A percentile compares a stretch with the other conserved stretches of the same genome.
Conservation (phyloP, 2,329 filamentous ascomycete genomes). For the Pseudogymnoascus sp. region DNA sequence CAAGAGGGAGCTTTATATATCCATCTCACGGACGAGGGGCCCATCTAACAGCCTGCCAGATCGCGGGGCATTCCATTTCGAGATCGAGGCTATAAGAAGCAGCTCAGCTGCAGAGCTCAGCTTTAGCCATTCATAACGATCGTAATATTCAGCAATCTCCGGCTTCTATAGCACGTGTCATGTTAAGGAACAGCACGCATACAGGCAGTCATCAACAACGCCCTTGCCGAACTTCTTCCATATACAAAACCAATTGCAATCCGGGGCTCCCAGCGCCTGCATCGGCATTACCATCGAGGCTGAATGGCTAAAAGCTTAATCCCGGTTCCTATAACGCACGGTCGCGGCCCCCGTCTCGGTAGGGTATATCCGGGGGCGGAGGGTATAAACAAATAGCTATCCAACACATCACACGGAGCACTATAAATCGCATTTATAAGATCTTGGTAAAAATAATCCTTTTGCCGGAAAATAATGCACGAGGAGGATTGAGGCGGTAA, state of each 20-base stretch:
- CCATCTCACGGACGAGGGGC: neutral
- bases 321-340: neutral
- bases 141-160: neutral
- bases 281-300: neutral
- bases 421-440: neutral
- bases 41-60: neutral
- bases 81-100: neutral
- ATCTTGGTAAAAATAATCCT: neutral
- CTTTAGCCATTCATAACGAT: neutral
- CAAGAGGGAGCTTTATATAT: neutral
- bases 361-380: neutral
- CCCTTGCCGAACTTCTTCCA: neutral
- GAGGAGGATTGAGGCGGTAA: neutral
- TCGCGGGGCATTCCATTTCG: neutral
- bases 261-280: neutral
- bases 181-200: neutral
- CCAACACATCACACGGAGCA: neutral
- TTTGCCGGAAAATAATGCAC: neutral
- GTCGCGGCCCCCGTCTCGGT: neutral
- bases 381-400: neutral
- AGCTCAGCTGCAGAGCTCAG: neutral
- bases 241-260: neutral
- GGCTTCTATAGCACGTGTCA: neutral
- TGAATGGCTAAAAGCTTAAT: conserved; percentile 6
- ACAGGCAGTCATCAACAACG: neutral